These are phyloP conservation scores for Wickerhamiella cacticola DNA, from an alignment of 805 yeast genomes.

Conservation along the genomic window DNA sequence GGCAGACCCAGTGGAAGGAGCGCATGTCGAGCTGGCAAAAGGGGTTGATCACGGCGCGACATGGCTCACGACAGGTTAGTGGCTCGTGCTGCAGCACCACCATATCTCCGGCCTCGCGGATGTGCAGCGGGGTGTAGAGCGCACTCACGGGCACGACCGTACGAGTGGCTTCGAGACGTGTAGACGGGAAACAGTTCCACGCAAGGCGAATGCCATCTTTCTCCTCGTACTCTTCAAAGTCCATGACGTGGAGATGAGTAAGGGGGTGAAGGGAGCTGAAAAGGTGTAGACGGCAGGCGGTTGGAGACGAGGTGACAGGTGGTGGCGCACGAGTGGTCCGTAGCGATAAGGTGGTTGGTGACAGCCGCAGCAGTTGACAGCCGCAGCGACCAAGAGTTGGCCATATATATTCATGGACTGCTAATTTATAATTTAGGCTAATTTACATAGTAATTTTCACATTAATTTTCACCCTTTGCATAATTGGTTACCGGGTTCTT, in stretches of 20 bases:
- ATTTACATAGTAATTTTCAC: no score
- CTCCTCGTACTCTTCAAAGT: constrained; percentile 50
- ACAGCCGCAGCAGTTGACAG: no score
- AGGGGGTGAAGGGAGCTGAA: background rate
- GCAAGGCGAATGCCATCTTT: constrained; percentile 58
- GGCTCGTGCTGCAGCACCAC: constrained; percentile 81
- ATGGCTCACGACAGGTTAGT: constrained; percentile 61
- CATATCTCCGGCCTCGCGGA: constrained; percentile 56
- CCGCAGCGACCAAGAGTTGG: no score
- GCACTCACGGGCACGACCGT: constrained; percentile 92
- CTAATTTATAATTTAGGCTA: no score
- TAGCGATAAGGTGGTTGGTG: no score
- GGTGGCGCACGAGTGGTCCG: no score
- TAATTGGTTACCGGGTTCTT: no score
- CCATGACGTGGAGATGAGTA: constrained; percentile 24
- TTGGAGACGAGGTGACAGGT: background rate
- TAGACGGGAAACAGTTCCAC: constrained; percentile 81
- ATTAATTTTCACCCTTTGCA: no score
- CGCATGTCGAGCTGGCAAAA: constrained; percentile 69
- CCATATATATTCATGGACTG: no score
- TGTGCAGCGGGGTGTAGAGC: constrained; percentile 73
- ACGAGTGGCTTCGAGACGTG: constrained; percentile 78
- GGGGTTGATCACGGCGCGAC: constrained; percentile 81
- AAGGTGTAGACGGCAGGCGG: background rate
- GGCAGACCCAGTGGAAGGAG: constrained; percentile 73